Conservation (phyloP, 371 early-diverging fungal genomes). For the Syncephalis plumigaleata region DNA sequence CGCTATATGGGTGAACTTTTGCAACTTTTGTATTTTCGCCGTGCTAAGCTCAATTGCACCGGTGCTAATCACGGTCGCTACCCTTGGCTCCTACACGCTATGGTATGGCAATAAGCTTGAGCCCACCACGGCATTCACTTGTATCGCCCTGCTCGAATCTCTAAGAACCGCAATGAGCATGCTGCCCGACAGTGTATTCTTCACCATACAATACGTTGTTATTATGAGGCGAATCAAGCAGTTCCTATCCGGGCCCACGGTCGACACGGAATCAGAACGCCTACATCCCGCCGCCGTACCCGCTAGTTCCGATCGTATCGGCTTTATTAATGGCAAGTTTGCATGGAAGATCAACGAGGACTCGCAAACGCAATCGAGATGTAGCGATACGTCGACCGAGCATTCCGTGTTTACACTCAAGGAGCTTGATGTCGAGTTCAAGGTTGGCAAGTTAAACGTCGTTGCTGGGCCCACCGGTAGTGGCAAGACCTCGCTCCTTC, state of each 20-base stretch:
- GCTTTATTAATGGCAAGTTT: slow-evolving; percentile 23
- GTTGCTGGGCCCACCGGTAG: slow-evolving; percentile 38
- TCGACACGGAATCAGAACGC: slow-evolving; percentile 13
- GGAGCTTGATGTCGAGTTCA: slow-evolving; percentile 29
- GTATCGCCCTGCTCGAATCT: slow-evolving; percentile 30
- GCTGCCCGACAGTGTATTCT: slow-evolving; percentile 30
- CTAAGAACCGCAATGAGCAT: slow-evolving; percentile 31
- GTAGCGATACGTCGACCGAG: too few relatives aligned
- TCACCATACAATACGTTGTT: slow-evolving; percentile 24
- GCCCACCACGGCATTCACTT: slow-evolving; percentile 39
- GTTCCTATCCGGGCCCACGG: slow-evolving; percentile 30
- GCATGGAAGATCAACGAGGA: slow-evolving; percentile 22
- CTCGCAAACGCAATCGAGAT: slow-evolving; percentile 3
- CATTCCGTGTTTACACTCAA: slow-evolving; percentile 20
- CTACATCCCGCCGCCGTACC: slow-evolving; percentile 4
- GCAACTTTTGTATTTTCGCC: slow-evolving; percentile 19
- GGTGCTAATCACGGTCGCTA: slow-evolving; percentile 26
- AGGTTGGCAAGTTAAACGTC: slow-evolving; percentile 32
- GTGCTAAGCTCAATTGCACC: slow-evolving; percentile 26
- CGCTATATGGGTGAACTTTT: slow-evolving; percentile 16
- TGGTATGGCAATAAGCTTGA: slow-evolving; percentile 30
- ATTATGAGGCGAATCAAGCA: slow-evolving; percentile 29
- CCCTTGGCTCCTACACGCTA: slow-evolving; percentile 35
- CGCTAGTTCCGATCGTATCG: slow-evolving; percentile 16
- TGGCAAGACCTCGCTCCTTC: slow-evolving; percentile 50